These are phyloP conservation scores for Aspergillus kassunensis DNA, from an alignment of 495 filamentous ascomycete genomes.

Conservation along the genomic window DNA sequence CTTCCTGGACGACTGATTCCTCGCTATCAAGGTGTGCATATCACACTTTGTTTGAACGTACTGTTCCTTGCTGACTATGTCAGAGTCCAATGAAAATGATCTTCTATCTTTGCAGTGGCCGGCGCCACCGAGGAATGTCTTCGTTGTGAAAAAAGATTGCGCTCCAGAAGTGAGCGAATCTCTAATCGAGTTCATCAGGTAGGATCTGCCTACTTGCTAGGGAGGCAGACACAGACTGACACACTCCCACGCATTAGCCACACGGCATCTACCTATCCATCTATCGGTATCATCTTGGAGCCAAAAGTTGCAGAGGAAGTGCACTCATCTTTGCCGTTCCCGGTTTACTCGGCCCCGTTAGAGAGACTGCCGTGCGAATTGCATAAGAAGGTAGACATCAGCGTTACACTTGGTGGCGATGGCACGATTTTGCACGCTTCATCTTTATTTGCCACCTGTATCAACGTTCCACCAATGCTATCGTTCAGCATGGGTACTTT, in stretches of 20 bases:
- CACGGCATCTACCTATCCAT: slow-evolving; percentile 73
- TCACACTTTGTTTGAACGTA: slow-evolving; percentile 11
- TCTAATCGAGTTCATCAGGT: slow-evolving; percentile 73
- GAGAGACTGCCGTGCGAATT: slow-evolving; percentile 35
- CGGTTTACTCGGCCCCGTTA: slow-evolving; percentile 58
- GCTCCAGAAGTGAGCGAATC: slow-evolving; percentile 66
- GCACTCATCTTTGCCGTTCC: slow-evolving; percentile 69
- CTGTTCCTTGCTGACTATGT: not conserved
- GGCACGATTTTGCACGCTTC: slow-evolving; percentile 91
- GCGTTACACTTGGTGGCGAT: slow-evolving; percentile 87
- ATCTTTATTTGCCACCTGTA: slow-evolving; percentile 80
- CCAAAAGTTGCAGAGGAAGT: slow-evolving; percentile 65
- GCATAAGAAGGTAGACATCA: slow-evolving; percentile 76
- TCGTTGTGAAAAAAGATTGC: slow-evolving; percentile 83
- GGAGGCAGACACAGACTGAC: slow-evolving; percentile 7
- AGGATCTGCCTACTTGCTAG: slow-evolving; percentile 10
- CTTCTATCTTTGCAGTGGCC: slow-evolving; percentile 88
- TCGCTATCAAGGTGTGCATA: slow-evolving; percentile 48
- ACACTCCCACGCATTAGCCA: slow-evolving; percentile 47
- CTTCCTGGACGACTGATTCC: slow-evolving; percentile 42
- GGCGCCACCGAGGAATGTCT: slow-evolving; percentile 79
- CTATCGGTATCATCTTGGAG: slow-evolving; percentile 79
- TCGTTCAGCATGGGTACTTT: slow-evolving; percentile 96
- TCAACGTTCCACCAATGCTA: slow-evolving; percentile 83
- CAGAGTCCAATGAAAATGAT: slow-evolving; percentile 53